Evolutionary conservation across 139 green algal species (phyloP).

Genomic region (Diplosphaera chodatii): DNA sequence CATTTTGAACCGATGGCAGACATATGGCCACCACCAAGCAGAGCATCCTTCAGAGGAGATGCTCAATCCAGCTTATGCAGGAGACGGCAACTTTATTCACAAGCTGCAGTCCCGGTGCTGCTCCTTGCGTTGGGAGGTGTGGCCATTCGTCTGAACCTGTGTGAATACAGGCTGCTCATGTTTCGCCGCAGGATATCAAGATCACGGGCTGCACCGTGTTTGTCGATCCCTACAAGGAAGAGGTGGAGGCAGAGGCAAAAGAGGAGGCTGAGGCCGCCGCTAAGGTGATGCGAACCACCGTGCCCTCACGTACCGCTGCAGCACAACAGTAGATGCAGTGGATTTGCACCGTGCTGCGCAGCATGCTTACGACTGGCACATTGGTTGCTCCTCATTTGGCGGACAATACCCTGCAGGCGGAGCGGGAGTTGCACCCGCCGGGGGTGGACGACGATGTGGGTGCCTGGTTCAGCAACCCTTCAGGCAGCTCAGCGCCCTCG

Average conservation of each 20-base stretch:
- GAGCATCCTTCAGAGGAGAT: no score
- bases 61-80: no score
- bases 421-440: slow-evolving; percentile 12
- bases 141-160: no score
- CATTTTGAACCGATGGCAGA: no score
- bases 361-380: not conserved
- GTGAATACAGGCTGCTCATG: no score
- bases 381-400: no score
- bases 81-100: no score
- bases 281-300: not conserved
- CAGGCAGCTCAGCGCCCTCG: not conserved
- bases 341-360: slow-evolving; percentile 1
- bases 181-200: slow-evolving; percentile 45
- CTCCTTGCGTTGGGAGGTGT: no score
- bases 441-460: slow-evolving; percentile 15
- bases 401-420: slow-evolving; percentile 21
- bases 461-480: slow-evolving; percentile 32
- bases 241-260: slow-evolving; percentile 62
- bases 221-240: slow-evolving; percentile 87
- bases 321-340: no score
- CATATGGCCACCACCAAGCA: no score
- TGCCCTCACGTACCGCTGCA: not conserved
- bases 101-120: no score
- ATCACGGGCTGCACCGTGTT: slow-evolving; percentile 81
- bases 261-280: slow-evolving; percentile 1